Conservation (phyloP, 2,329 filamentous ascomycete genomes). For the Thelonectria discophora region DNA sequence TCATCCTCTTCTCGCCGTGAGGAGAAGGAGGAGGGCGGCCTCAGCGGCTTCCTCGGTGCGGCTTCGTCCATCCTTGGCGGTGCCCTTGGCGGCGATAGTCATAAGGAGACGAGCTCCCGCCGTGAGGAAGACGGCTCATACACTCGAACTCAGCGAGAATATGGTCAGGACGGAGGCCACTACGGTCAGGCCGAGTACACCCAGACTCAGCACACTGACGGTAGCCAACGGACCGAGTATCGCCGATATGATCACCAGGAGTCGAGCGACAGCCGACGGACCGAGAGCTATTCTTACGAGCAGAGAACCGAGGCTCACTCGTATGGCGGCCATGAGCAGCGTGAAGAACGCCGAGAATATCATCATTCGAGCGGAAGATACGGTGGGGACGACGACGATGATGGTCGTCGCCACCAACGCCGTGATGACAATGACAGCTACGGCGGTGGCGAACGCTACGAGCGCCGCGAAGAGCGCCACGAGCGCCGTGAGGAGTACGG, state of each 20-base stretch:
- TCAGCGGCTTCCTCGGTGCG: conserved; percentile 76
- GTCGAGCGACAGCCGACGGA: conserved; percentile 48
- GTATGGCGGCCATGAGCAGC: conserved; percentile 65
- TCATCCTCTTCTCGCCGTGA: conserved; percentile 43
- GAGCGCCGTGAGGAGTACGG: conserved; percentile 8
- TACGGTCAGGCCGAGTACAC: conserved; percentile 70
- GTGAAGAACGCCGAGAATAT: conserved; percentile 62
- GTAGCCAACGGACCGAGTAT: conserved; percentile 67
- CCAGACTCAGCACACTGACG: conserved; percentile 66
- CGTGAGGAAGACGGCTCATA: conserved; percentile 69
- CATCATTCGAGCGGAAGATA: conserved; percentile 45
- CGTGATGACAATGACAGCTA: conserved; percentile 38
- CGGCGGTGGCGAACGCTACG: conserved; percentile 26
- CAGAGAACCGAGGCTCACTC: conserved; percentile 64
- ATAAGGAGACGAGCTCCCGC: conserved; percentile 62
- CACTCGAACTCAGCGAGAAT: conserved; percentile 68
- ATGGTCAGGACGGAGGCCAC: conserved; percentile 64
- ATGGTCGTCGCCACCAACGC: conserved; percentile 43
- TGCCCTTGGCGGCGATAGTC: conserved; percentile 64
- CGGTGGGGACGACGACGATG: conserved; percentile 28
- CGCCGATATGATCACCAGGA: conserved; percentile 68
- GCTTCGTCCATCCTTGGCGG: conserved; percentile 73
- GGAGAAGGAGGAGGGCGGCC: conserved; percentile 67
- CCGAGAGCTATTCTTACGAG: conserved; percentile 65
- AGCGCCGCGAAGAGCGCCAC: conserved; percentile 24